Evolutionary conservation across 192 early-diverging fungal species (phyloP).

Genomic region (Umbelopsis sp.): DNA sequence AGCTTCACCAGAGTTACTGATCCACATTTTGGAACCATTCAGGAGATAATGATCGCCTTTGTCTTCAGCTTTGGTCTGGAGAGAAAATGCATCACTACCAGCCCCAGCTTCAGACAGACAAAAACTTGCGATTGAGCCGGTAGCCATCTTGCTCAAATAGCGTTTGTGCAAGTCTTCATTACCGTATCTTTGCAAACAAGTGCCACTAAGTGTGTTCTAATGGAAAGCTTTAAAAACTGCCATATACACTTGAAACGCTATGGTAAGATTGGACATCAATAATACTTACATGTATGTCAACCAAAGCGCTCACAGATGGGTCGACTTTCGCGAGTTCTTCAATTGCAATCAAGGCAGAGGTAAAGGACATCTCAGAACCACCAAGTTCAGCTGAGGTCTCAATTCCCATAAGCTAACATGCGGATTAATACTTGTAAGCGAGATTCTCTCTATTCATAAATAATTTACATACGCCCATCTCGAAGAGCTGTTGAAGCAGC

Average conservation of each 20-base stretch:
- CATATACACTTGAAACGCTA: conserved; percentile 66
- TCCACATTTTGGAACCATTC: conserved; percentile 91
- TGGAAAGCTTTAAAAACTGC: conserved; percentile 48
- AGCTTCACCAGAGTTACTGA: conserved; percentile 92
- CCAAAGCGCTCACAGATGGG: conserved; percentile 83
- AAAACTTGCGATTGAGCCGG: conserved; percentile 54
- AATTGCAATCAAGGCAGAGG: conserved; percentile 76
- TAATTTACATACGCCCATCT: conserved; percentile 69
- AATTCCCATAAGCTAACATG: conserved; percentile 81
- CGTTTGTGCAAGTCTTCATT: conserved; percentile 71
- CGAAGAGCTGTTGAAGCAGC: conserved; percentile 81
- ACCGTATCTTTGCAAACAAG: conserved; percentile 82
- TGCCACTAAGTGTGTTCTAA: conserved; percentile 94
- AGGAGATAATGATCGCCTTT: conserved; percentile 89
- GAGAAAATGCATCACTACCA: conserved; percentile 93
- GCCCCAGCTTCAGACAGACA: conserved; percentile 83
- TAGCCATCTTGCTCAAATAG: conserved; percentile 81
- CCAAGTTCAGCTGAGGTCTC: conserved; percentile 79
- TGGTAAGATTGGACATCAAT: not conserved
- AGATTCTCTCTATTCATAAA: not conserved
- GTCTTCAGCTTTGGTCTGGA: conserved; percentile 82
- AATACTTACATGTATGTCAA: conserved; percentile 75
- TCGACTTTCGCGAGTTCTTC: conserved; percentile 96
- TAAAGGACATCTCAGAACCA: conserved; percentile 81
- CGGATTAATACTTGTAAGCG: not conserved